Evolutionary conservation across 805 yeast species (phyloP).

Genomic region (Saccharomycopsis sp.): DNA sequence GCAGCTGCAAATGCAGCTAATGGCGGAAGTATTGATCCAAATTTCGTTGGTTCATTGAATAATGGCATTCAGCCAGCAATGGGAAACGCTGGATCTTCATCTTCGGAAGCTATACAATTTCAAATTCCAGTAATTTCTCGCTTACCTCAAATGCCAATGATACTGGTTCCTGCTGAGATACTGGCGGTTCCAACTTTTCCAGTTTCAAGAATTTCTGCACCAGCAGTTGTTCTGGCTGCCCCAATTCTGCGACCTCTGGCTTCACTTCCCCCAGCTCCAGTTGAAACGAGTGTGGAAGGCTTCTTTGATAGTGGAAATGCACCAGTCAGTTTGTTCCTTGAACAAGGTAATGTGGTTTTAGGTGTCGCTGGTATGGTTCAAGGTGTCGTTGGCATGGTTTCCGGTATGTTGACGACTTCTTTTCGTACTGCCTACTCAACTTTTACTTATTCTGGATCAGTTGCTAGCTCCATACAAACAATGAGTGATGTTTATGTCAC

Average conservation of each 20-base stretch:
- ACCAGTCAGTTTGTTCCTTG: slow-evolving; percentile 8
- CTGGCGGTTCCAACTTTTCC: slow-evolving; percentile 1
- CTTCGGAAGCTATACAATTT: no score
- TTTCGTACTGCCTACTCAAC: slow-evolving; percentile 5
- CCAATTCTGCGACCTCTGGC: background rate
- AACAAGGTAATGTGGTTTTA: slow-evolving; percentile 17
- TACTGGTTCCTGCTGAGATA: background rate
- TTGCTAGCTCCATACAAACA: slow-evolving; percentile 3
- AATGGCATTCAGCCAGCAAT: background rate
- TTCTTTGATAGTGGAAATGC: slow-evolving; percentile 5
- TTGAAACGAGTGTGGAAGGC: background rate
- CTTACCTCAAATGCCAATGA: no score
- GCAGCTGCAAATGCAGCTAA: background rate
- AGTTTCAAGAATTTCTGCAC: background rate
- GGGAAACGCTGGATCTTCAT: background rate
- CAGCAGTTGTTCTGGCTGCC: slow-evolving; percentile 1
- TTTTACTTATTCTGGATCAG: slow-evolving; percentile 7
- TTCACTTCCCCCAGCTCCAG: slow-evolving; percentile 3
- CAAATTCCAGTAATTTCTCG: no score
- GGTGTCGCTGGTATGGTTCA: slow-evolving; percentile 17
- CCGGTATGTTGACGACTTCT: slow-evolving; percentile 9
- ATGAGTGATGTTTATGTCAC: slow-evolving; percentile 5
- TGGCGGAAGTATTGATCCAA: background rate
- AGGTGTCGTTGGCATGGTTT: slow-evolving; percentile 16
- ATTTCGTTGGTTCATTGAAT: background rate